These are phyloP conservation scores for Didymella pinodella DNA, from an alignment of 2,329 filamentous ascomycete genomes.

Conservation along the genomic window DNA sequence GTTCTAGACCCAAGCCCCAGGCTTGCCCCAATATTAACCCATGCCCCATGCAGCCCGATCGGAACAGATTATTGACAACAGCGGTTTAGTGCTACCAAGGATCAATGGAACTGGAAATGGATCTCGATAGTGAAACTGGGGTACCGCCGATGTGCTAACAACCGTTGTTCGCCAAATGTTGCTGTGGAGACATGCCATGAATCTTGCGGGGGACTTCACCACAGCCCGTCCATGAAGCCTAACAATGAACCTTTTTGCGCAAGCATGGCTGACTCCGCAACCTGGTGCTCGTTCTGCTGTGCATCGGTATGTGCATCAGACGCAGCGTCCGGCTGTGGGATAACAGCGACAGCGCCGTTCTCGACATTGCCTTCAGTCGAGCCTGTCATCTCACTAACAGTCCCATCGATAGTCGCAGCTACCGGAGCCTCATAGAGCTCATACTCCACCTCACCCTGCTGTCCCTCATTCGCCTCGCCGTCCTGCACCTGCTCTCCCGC, in stretches of 20 bases:
- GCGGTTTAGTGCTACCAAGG: conserved; percentile 2
- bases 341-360: neutral
- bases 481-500: neutral
- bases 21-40: conserved; percentile 14
- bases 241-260: neutral
- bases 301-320: neutral
- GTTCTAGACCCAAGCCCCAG: conserved; percentile 13
- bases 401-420: neutral
- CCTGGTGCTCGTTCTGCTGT: neutral
- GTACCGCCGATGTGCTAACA: conserved; percentile 10
- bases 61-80: neutral
- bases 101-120: neutral
- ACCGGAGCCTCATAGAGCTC: neutral
- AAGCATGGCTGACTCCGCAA: neutral
- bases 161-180: conserved; percentile 1
- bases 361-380: neutral
- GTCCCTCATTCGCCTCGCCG: neutral
- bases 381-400: neutral
- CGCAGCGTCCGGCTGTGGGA: neutral
- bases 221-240: neutral
- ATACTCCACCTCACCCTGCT: neutral
- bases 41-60: conserved; percentile 8
- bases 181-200: neutral
- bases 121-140: neutral
- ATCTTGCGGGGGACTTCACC: neutral